Percentiles rank a stretch among this genome's conserved stretches.
These are phyloP conservation scores for Chytriomyces hyalinus DNA, from an alignment of 192 early-diverging fungal species.

Conservation along the genomic window DNA sequence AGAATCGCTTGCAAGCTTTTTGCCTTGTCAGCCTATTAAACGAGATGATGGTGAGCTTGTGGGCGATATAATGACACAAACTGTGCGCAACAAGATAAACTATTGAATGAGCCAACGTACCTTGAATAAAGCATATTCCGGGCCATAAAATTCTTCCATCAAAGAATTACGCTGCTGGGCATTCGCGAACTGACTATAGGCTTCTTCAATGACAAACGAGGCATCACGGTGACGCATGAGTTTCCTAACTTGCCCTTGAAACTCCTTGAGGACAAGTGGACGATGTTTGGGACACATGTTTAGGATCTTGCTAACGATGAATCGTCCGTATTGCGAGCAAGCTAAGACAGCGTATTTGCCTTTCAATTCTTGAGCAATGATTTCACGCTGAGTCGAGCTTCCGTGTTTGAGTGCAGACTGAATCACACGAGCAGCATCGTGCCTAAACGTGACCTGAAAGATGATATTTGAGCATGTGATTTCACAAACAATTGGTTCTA, in stretches of 20 bases:
- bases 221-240: slow-evolving; percentile 90
- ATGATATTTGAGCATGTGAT: neutral
- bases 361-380: slow-evolving; percentile 80
- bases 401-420: slow-evolving; percentile 94
- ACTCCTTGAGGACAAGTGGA: slow-evolving; percentile 73
- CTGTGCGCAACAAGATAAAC: neutral
- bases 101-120: slow-evolving; percentile 29
- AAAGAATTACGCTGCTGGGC: slow-evolving; percentile 71
- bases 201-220: slow-evolving; percentile 81
- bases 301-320: slow-evolving; percentile 85
- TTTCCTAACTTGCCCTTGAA: slow-evolving; percentile 81
- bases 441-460: slow-evolving; percentile 80
- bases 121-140: slow-evolving; percentile 88
- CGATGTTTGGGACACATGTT: slow-evolving; percentile 80
- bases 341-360: slow-evolving; percentile 77
- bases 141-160: slow-evolving; percentile 93
- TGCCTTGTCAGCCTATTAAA: slow-evolving; percentile 27
- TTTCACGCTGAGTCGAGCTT: slow-evolving; percentile 70
- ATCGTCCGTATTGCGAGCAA: slow-evolving; percentile 83
- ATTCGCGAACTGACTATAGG: slow-evolving; percentile 81
- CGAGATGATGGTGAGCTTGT: neutral
- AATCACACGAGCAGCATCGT: slow-evolving; percentile 92
- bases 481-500: neutral
- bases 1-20: slow-evolving; percentile 62
- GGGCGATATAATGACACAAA: slow-evolving; percentile 27